Base-by-base conservation (phyloP, 1,284 basidiomycete genomes). In the Ganoderma meredithae region DNA sequence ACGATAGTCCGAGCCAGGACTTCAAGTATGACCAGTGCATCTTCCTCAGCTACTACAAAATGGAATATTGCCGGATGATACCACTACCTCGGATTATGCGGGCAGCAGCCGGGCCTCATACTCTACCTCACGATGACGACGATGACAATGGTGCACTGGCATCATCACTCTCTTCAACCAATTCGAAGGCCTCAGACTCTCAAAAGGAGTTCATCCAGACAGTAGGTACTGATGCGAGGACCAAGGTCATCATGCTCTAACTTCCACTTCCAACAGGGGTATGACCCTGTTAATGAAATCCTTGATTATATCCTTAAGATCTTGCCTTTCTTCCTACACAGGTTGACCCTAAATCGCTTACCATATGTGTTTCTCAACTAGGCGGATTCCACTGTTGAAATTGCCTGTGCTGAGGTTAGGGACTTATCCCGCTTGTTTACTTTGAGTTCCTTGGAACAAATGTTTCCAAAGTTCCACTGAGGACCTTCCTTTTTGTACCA, bases 21-120 rank as follows among this genome's bases (percentile, higher is more conserved):
- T 40, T 22, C 27, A 49, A 62, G 22, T 15, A 62, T 22, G 59
- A 66, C 36, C 65, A 66, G 31, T 62, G 60, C 52, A 66, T 66
- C 7, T 66, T 66, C 41, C n/a, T 66, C 60, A 66, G 62, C 27
- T 66, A 56, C 36, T 62, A 49, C 60, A 66, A 66, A 41, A 58
- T 62, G 52, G 62, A 66, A 41, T 19, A 7, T 43, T 60, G 65
- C 9, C 25, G 49, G 17, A 56, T 49, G 33, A 44, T 56, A 9
- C 53, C 17, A 39, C 36, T 13, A 33, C 31, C 43, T 9, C 22
- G 17, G 6, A n/a, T 66, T 6, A 52, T 66, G 27, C 49, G 36
- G 40, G 65, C 60, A 8, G 65, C 60, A 9, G 65, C 60, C 10
- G 64, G 59, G 31, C 49, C 58, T 2, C 49, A 53, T 17, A 53